phyloP scores from a whole-genome alignment of 257 asterid species.

The Fraxinus cuspidata region DNA sequence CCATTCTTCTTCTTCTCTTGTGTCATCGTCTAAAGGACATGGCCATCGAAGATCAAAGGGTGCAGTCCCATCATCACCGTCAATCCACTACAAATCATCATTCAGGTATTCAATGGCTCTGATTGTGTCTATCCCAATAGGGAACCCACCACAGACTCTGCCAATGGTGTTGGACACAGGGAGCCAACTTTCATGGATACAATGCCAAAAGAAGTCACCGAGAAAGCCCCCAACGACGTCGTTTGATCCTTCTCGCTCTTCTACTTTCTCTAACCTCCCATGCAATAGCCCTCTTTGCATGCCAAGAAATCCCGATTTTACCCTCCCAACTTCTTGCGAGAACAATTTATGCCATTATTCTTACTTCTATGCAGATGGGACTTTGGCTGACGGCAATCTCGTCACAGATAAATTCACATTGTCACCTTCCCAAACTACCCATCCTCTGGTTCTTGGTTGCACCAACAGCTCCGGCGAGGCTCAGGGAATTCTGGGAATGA shows the following conservation, averaged over 20 bases:
- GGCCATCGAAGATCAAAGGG: constrained; percentile 18
- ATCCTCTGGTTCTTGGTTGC: constrained; percentile 79
- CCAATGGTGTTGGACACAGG: constrained; percentile 90
- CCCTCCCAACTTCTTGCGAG: constrained; percentile 80
- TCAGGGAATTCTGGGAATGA: constrained; percentile 92
- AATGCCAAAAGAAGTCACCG: constrained; percentile 54
- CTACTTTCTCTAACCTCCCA: constrained; percentile 70
- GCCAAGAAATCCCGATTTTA: constrained; percentile 74
- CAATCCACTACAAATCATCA: constrained; percentile 46
- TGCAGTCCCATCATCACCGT: neutral
- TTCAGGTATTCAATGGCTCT: constrained; percentile 81
- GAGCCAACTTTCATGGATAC: constrained; percentile 92
- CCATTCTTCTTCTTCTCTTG: constrained; percentile 32
- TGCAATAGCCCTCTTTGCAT: constrained; percentile 72
- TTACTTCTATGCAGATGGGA: constrained; percentile 81
- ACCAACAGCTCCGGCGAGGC: constrained; percentile 55
- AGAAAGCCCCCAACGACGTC: constrained; percentile 33
- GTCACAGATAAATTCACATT: constrained; percentile 63
- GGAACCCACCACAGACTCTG: constrained; percentile 85
- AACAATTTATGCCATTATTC: constrained; percentile 75
- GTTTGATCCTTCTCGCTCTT: constrained; percentile 76
- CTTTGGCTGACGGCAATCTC: constrained; percentile 86
- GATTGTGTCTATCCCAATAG: constrained; percentile 74
- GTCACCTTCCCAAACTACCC: constrained; percentile 56
- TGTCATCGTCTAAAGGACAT: constrained; percentile 1